Conservation (phyloP, 176 grass and related monocot species). For the Aegilops umbellulata region DNA sequence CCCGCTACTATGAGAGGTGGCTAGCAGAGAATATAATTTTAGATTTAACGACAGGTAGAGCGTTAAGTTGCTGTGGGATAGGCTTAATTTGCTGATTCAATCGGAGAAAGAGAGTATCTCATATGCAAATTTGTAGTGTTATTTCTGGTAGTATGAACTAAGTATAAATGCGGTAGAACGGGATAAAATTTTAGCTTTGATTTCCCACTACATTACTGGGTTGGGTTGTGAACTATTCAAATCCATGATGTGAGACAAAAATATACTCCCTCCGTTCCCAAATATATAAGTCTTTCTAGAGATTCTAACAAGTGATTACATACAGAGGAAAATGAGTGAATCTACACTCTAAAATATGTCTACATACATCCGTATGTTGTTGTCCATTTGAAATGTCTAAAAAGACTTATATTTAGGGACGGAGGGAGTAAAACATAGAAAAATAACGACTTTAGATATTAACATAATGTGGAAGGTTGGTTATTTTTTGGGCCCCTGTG, state of each 20-base stretch:
- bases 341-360: too few species aligned
- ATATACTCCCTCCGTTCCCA: too few species aligned
- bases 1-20: neutral
- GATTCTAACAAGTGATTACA: too few species aligned
- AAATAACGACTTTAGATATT: neutral
- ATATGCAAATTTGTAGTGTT: neutral
- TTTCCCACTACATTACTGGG: constrained; percentile 1
- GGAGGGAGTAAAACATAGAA: neutral
- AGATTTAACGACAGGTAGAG: neutral
- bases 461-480: neutral
- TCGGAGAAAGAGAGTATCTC: neutral
- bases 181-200: neutral
- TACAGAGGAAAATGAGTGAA: too few species aligned
- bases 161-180: neutral
- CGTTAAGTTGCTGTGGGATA: neutral
- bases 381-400: too few species aligned
- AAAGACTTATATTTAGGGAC: too few species aligned
- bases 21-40: neutral
- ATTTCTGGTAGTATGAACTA: neutral
- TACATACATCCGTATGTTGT: too few species aligned
- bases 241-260: neutral
- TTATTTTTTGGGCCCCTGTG: neutral
- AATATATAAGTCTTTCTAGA: too few species aligned
- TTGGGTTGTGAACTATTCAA: neutral
- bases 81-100: neutral